phyloP scores from a whole-genome alignment of 352 stramenopile genomes.

The Blastocystis sp. region DNA sequence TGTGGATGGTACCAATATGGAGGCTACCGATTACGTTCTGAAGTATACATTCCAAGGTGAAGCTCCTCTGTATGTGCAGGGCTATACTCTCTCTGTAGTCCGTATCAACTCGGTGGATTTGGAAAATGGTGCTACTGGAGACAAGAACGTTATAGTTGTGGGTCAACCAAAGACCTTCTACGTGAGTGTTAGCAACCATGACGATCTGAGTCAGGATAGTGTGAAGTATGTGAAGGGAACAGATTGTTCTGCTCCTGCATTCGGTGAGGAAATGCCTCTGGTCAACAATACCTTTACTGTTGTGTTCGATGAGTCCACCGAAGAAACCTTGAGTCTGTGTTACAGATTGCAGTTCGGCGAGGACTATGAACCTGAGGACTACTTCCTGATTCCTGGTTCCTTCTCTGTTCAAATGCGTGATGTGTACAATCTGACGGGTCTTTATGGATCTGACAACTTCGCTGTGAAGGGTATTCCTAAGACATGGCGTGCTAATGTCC shows the following conservation, averaged over 20 bases:
- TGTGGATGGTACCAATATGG: slow-evolving; percentile 9
- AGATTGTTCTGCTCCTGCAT: slow-evolving; percentile 13
- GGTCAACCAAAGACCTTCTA: slow-evolving; percentile 49
- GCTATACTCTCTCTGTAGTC: slow-evolving; percentile 45
- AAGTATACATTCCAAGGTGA: slow-evolving; percentile 58
- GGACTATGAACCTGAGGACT: slow-evolving; percentile 20
- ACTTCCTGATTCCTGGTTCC: slow-evolving; percentile 40
- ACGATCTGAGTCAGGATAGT: background rate
- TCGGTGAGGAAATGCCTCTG: background rate
- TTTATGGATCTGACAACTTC: background rate
- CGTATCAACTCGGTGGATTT: slow-evolving; percentile 31
- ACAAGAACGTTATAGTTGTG: slow-evolving; percentile 50
- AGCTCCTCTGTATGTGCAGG: background rate
- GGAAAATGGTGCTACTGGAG: background rate
- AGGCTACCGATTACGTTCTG: slow-evolving; percentile 51
- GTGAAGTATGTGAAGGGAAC: slow-evolving; percentile 60
- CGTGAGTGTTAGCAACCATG: slow-evolving; percentile 53
- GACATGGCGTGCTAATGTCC: slow-evolving; percentile 40
- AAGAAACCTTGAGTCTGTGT: slow-evolving; percentile 5
- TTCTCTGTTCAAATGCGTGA: slow-evolving; percentile 41
- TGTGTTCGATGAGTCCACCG: slow-evolving; percentile 24
- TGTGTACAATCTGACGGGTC: slow-evolving; percentile 27
- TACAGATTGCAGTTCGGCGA: slow-evolving; percentile 36
- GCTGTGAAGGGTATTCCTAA: slow-evolving; percentile 57
- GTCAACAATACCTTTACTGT: slow-evolving; percentile 52